Evolutionary conservation across 164 flowering plant genomes (phyloP).

Genomic region (Vitis rotundifolia): DNA sequence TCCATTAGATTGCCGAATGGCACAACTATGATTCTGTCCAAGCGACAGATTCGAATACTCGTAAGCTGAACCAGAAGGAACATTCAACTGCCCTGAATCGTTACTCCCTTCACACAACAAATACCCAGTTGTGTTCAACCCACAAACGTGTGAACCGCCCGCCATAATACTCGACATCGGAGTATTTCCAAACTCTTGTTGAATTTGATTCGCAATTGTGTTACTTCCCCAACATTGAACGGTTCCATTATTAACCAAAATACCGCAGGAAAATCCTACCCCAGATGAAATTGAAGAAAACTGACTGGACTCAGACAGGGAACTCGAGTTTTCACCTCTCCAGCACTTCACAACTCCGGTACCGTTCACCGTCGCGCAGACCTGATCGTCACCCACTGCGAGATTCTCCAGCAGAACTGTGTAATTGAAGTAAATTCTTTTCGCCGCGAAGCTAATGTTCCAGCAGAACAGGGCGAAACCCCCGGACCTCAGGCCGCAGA

Average conservation of each 20-base stretch:
- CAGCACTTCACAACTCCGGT: conserved; percentile 52
- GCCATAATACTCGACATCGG: conserved; percentile 53
- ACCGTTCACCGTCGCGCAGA: conserved; percentile 51
- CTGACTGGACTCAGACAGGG: neutral
- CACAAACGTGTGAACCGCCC: conserved; percentile 69
- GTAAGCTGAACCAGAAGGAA: conserved; percentile 22
- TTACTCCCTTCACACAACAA: conserved; percentile 58
- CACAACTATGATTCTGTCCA: conserved; percentile 56
- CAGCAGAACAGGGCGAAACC: conserved; percentile 70
- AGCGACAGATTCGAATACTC: conserved; percentile 42
- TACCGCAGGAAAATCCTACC: conserved; percentile 68
- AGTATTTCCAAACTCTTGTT: conserved; percentile 25
- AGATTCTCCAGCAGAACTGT: conserved; percentile 34
- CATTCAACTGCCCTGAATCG: conserved; percentile 43
- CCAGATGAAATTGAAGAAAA: conserved; percentile 57
- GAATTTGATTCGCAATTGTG: conserved; percentile 14
- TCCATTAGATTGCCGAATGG: conserved; percentile 32
- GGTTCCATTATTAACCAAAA: conserved; percentile 18
- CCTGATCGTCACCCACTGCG: conserved; percentile 64
- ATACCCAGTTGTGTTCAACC: conserved; percentile 37
- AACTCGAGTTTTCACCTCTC: conserved; percentile 36
- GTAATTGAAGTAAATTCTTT: conserved; percentile 43
- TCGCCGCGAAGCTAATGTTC: conserved; percentile 35
- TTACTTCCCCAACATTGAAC: conserved; percentile 63
- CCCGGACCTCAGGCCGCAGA: conserved; percentile 78